Evolutionary conservation across 2,329 filamentous ascomycete species (phyloP), one percentile per base, ranked within the genome.

Genomic region (Myriosclerotinia scirpicola): DNA sequence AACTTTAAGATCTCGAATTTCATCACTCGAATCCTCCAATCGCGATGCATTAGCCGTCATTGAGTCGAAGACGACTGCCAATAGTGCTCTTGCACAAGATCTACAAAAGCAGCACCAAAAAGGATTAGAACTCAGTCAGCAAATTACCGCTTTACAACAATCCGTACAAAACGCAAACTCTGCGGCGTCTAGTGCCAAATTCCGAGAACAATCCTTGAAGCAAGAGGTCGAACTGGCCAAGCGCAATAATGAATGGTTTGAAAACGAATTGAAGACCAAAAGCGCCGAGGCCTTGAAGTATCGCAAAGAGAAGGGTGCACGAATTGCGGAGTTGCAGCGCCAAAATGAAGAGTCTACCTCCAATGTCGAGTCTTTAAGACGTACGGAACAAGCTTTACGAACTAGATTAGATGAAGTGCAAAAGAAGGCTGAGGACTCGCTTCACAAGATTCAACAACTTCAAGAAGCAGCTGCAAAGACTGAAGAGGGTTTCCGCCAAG

Each of bases 171-270:
- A 88, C 54, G 88, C 93, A 34, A 91, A 93, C 76, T 91, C 91
- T 36, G 86, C 90, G 34, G 87, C 90, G 2, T 92, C 89, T 52
- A 92, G 87, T 67, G 88, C 93, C 69, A 96, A 93, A 74, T 97
- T 96, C 81, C 89, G 91, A 70, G 93, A 97, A 77, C 92, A 97
- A 75, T 90, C 88, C 40, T 81, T 98, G 15, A 89, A 95, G 77
- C 93, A 97, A 77, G 93, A 98, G 77, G 84, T 98, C 46, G 92
- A 96, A 53, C 83, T 96, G 66, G 87, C 94, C 22, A 93, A 92
- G 76, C 90, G 90, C 74, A 97, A 93, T 80, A 91, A 92, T 71
- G 94, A 98, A 73, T 99, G 93, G 91, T 90, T 95, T 66, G 92
- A 97, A 75, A 88, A 84, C 53, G 95, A 99, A 78, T 84, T 98